Evolutionary conservation across 225 moss, liverwort and hornwort species (phyloP).

Genomic region (Anthoceros angustus): DNA sequence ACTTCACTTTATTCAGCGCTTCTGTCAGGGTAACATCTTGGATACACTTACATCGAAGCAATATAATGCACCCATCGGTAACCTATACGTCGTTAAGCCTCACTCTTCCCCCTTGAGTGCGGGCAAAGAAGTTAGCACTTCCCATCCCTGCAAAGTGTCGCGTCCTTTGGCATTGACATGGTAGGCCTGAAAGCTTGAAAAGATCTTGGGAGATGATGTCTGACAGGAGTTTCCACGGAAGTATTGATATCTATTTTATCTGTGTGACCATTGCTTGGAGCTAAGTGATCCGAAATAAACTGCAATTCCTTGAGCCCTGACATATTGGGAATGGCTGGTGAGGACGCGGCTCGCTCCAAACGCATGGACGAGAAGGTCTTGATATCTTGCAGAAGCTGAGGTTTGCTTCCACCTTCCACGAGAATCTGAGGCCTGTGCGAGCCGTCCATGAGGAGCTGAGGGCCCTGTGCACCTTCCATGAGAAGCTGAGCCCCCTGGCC

Average conservation of each 20-base stretch:
- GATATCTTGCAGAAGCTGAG: slow-evolving; percentile 6
- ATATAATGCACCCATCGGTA: too few species aligned
- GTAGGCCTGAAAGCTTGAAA: too few species aligned
- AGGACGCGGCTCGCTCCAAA: slow-evolving; percentile 28
- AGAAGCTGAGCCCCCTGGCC: slow-evolving; percentile 6
- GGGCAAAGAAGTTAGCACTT: too few species aligned
- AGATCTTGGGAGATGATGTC: too few species aligned
- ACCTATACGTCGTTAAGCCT: too few species aligned
- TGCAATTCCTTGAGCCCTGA: slow-evolving; percentile 35
- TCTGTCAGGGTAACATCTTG: too few species aligned
- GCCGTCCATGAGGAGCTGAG: background rate
- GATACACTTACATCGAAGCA: too few species aligned
- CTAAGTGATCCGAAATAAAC: slow-evolving; percentile 30
- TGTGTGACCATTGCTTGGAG: slow-evolving; percentile 11
- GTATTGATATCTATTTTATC: slow-evolving; percentile 10
- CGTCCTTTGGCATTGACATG: too few species aligned
- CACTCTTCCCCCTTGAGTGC: too few species aligned
- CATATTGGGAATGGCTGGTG: slow-evolving; percentile 10
- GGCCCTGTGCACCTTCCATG: slow-evolving; percentile 1
- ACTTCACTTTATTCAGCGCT: too few species aligned
- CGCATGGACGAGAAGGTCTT: background rate
- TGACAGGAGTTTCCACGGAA: slow-evolving; percentile 9
- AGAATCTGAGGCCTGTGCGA: background rate
- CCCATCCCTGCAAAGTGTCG: too few species aligned
- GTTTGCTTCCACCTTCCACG: background rate